Evolutionary conservation across 2,329 filamentous ascomycete species (phyloP).

Genomic region (Chaetomium sp.): DNA sequence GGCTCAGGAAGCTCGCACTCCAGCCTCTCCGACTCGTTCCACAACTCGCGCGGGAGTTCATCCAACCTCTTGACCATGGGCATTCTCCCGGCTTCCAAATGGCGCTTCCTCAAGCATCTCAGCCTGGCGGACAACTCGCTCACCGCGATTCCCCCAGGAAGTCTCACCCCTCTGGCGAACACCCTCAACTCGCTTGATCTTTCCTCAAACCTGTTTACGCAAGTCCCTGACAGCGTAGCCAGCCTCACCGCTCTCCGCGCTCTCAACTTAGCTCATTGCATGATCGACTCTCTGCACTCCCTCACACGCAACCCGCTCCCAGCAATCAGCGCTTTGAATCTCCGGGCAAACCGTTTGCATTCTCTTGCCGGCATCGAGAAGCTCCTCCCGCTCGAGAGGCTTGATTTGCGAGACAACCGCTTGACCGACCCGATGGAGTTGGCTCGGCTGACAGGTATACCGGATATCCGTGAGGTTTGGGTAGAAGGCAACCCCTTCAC

Average conservation of each 20-base stretch:
- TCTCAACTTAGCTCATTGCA: slow-evolving; percentile 90
- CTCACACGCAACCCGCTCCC: slow-evolving; percentile 79
- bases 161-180: slow-evolving; percentile 75
- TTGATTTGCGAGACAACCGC: slow-evolving; percentile 87
- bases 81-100: slow-evolving; percentile 76
- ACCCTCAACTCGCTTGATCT: slow-evolving; percentile 89
- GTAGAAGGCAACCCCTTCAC: slow-evolving; percentile 89
- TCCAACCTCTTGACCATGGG: slow-evolving; percentile 69
- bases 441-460: slow-evolving; percentile 81
- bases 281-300: slow-evolving; percentile 92
- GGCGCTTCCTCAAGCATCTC: slow-evolving; percentile 89
- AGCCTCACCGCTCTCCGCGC: slow-evolving; percentile 82
- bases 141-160: slow-evolving; percentile 67
- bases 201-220: slow-evolving; percentile 86
- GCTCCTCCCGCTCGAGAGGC: slow-evolving; percentile 76
- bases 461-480: slow-evolving; percentile 88
- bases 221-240: slow-evolving; percentile 86
- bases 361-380: slow-evolving; percentile 88
- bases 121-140: slow-evolving; percentile 88
- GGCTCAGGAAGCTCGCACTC: slow-evolving; percentile 92
- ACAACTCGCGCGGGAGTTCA: slow-evolving; percentile 63
- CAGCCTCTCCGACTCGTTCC: slow-evolving; percentile 59
- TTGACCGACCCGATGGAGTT: slow-evolving; percentile 87
- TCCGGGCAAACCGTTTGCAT: slow-evolving; percentile 78
- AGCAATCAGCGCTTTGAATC: slow-evolving; percentile 86